Conservation (phyloP, 495 filamentous ascomycete genomes). For the Corynascus novoguineensis region DNA sequence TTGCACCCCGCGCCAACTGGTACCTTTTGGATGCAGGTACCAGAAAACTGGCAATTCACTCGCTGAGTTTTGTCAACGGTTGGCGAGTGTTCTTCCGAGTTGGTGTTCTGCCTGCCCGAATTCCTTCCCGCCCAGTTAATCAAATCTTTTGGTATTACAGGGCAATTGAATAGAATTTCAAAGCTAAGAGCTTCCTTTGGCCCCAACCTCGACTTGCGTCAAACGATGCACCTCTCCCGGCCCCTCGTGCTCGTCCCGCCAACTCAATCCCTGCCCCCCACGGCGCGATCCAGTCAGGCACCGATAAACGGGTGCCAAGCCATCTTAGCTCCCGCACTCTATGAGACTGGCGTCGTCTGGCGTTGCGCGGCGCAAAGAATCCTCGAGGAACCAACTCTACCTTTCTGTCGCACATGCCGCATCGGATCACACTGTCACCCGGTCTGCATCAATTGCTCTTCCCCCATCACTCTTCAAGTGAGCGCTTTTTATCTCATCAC, state of each 20-base stretch:
- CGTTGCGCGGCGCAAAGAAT: slow-evolving; percentile 9
- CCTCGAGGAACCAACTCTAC: slow-evolving; percentile 3
- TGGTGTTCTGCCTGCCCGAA: too few relatives aligned
- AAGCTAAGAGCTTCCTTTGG: too few relatives aligned
- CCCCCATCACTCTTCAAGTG: not conserved
- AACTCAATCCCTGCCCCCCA: not conserved
- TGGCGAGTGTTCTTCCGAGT: too few relatives aligned
- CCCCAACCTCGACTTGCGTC: not conserved
- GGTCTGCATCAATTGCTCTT: not conserved
- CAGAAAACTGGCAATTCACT: too few relatives aligned
- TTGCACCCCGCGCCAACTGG: not conserved
- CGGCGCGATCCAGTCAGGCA: slow-evolving; percentile 11
- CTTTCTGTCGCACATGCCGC: not conserved
- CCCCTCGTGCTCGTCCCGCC: not conserved
- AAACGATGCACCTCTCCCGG: not conserved
- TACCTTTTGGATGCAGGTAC: not conserved
- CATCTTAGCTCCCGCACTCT: slow-evolving; percentile 6
- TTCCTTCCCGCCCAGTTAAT: slow-evolving; percentile 1
- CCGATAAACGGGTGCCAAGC: slow-evolving; percentile 14
- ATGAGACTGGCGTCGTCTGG: not conserved
- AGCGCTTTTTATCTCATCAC: not conserved
- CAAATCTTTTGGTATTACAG: not conserved
- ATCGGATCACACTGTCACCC: slow-evolving; percentile 2
- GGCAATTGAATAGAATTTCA: too few relatives aligned
- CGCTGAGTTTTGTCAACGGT: too few relatives aligned